These are phyloP conservation scores for Penicillium dipodomyicola DNA, from an alignment of 495 filamentous ascomycete genomes.

Conservation along the genomic window DNA sequence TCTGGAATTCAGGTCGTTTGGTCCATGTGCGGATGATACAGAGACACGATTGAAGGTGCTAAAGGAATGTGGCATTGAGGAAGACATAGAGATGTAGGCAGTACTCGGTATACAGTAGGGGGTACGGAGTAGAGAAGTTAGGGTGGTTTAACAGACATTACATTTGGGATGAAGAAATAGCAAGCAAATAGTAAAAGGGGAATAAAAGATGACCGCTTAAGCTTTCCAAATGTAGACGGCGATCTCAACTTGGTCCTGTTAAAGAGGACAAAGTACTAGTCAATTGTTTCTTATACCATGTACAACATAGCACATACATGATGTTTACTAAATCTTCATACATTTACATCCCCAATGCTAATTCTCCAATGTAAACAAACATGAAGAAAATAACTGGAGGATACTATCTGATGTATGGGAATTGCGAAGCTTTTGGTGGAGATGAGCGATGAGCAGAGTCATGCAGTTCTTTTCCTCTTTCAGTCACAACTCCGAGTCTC, in stretches of 20 bases:
- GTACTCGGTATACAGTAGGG: neutral
- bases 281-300: neutral
- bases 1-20: neutral
- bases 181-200: neutral
- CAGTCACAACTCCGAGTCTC: conserved; percentile 3
- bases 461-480: conserved; percentile 6
- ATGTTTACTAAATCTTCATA: neutral
- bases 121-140: neutral
- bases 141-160: neutral
- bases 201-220: conserved; percentile 5
- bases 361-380: neutral
- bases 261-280: neutral
- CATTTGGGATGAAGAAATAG: neutral
- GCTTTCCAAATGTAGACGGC: conserved; percentile 7
- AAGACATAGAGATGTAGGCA: neutral
- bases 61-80: neutral
- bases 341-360: neutral
- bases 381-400: neutral
- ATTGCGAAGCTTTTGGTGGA: neutral
- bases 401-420: neutral
- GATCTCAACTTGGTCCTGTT: conserved; percentile 3
- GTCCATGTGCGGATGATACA: neutral
- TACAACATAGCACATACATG: neutral
- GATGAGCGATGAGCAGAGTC: neutral
- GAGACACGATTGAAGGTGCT: neutral